These are phyloP conservation scores for Isatis lusitanica DNA, from an alignment of 441 rosid species.

Conservation along the genomic window DNA sequence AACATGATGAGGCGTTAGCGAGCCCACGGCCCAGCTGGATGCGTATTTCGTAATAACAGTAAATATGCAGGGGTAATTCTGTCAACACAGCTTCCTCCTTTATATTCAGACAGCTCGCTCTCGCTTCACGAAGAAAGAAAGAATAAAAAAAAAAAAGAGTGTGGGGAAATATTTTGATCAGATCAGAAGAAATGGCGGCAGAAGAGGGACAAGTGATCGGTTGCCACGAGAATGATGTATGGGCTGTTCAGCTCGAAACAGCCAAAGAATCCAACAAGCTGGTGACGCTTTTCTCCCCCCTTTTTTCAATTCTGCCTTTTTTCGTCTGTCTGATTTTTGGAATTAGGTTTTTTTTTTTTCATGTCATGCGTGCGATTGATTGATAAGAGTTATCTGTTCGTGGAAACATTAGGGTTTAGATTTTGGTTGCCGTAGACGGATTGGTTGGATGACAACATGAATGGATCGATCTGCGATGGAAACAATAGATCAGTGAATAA, in stretches of 20 bases:
- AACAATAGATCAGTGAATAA: background rate
- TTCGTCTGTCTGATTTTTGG: background rate
- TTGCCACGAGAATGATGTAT: constrained; percentile 33
- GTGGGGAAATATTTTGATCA: background rate
- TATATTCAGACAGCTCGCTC: background rate
- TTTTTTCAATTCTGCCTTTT: background rate
- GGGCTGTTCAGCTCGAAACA: constrained; percentile 23
- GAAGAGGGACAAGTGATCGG: constrained; percentile 42
- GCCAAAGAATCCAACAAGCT: constrained; percentile 41
- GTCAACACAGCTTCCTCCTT: background rate
- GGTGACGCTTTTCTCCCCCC: background rate
- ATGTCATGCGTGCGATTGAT: constrained; percentile 1
- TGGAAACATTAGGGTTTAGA: background rate
- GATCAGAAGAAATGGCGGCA: constrained; percentile 34
- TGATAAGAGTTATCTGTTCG: background rate
- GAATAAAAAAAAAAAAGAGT: background rate
- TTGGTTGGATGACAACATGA: background rate
- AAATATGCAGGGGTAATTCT: constrained; percentile 3
- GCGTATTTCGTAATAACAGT: constrained; percentile 2
- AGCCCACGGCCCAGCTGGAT: constrained; percentile 23
- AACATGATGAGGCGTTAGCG: constrained; percentile 16
- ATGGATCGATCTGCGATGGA: background rate
- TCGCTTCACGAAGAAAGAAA: background rate
- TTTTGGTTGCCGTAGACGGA: background rate
- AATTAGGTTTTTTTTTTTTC: background rate